phyloP scores from a whole-genome alignment of 768 basidiomycete genomes.

The Auricularia sp. region DNA sequence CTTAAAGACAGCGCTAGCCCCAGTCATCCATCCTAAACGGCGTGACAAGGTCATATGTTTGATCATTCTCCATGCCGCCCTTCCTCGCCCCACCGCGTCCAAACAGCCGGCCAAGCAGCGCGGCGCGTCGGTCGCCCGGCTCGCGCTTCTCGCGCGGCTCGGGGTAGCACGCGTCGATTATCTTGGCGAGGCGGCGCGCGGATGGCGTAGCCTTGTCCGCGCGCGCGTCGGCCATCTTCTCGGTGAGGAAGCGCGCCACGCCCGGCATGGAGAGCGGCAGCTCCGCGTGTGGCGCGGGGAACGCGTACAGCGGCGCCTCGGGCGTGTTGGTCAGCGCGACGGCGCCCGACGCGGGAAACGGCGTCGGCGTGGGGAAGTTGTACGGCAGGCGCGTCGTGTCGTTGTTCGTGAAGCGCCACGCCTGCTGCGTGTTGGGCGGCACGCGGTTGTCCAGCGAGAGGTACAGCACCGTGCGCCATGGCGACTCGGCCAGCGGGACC shows the following conservation, averaged over 20 bases:
- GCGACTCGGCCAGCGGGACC: constrained; percentile 37
- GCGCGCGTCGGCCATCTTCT: constrained; percentile 59
- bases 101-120: constrained; percentile 12
- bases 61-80: constrained; percentile 53
- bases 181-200: constrained; percentile 60
- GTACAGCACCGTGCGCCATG: constrained; percentile 71
- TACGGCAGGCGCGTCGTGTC: constrained; percentile 63
- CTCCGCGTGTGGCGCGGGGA: constrained; percentile 45
- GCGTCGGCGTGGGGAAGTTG: constrained; percentile 38
- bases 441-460: constrained; percentile 63
- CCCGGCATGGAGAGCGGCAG: constrained; percentile 69
- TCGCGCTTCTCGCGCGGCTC: constrained; percentile 26
- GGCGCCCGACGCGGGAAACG: constrained; percentile 31
- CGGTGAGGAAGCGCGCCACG: constrained; percentile 65
- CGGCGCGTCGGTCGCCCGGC: constrained; percentile 32
- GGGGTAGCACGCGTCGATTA: constrained; percentile 59
- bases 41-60: constrained; percentile 72
- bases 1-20: neutral
- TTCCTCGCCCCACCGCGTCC: constrained; percentile 47
- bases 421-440: constrained; percentile 34
- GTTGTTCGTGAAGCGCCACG: constrained; percentile 39
- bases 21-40: constrained; percentile 56
- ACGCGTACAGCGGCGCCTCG: neutral
- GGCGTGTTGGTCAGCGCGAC: neutral
- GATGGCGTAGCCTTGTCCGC: constrained; percentile 45